These are phyloP conservation scores for Phaseolus lunatus DNA, from an alignment of 306 rosid species.

Conservation along the genomic window DNA sequence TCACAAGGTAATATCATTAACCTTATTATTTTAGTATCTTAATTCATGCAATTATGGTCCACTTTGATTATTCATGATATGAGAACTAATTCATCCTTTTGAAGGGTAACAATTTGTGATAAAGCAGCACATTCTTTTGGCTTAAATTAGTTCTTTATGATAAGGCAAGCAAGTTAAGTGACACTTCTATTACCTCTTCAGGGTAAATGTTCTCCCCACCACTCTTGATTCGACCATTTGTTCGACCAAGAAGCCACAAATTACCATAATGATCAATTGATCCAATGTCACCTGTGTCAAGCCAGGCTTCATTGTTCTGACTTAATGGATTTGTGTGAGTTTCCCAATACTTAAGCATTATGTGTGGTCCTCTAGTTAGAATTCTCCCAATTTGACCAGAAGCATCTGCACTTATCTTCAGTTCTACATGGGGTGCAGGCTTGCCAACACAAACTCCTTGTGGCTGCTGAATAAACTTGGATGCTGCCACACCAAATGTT, in stretches of 20 bases:
- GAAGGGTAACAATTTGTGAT: neutral
- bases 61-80: neutral
- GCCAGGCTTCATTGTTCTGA: conserved; percentile 62
- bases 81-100: neutral
- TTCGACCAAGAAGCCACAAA: conserved; percentile 83
- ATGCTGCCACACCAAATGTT: conserved; percentile 39
- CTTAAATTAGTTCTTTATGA: conserved; percentile 12
- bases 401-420: conserved; percentile 59
- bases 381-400: conserved; percentile 67
- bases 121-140: neutral
- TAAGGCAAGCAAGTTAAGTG: conserved; percentile 19
- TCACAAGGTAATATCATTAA: neutral
- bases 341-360: conserved; percentile 86
- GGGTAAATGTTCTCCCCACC: conserved; percentile 96
- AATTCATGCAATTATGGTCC: neutral
- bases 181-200: conserved; percentile 70
- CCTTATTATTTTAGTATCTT: neutral
- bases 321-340: conserved; percentile 47
- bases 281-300: conserved; percentile 93
- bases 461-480: conserved; percentile 46
- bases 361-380: conserved; percentile 94
- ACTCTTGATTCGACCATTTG: conserved; percentile 80
- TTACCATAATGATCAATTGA: conserved; percentile 70
- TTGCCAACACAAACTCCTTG: conserved; percentile 93
- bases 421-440: conserved; percentile 92